Percentiles rank a stretch among this genome's conserved stretches.
phyloP scores from a whole-genome alignment of 345 rosid genomes.

The Eucalyptus erythrocorys region DNA sequence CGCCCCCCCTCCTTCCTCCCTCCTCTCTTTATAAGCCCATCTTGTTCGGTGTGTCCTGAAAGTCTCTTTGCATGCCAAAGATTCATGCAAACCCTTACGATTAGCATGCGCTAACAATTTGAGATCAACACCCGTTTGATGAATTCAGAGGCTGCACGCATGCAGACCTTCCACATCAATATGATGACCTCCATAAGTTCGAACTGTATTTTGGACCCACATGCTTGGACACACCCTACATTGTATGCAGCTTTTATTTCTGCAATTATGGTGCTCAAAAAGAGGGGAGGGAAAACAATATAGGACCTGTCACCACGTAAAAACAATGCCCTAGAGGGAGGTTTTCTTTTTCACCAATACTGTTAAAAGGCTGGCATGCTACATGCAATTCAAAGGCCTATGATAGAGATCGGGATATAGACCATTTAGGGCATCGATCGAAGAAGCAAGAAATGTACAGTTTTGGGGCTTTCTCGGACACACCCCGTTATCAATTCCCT shows the following conservation, averaged over 20 bases:
- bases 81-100: neutral
- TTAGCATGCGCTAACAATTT: neutral
- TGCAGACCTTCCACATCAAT: neutral
- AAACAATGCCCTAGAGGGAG: neutral
- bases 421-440: neutral
- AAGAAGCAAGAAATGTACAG: neutral
- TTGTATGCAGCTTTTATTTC: neutral
- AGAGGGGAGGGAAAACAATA: neutral
- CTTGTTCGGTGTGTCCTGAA: neutral
- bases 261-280: neutral
- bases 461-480: neutral
- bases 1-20: fast-evolving
- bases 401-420: neutral
- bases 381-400: neutral
- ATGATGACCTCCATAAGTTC: neutral
- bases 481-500: neutral
- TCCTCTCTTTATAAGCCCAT: neutral
- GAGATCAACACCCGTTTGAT: neutral
- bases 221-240: neutral
- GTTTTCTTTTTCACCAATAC: neutral
- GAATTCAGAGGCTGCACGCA: neutral
- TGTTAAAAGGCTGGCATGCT: neutral
- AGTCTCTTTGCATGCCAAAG: neutral
- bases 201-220: neutral
- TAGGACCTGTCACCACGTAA: neutral